Conservation (phyloP, 2,329 filamentous ascomycete genomes). For the Fusarium dlaminii region DNA sequence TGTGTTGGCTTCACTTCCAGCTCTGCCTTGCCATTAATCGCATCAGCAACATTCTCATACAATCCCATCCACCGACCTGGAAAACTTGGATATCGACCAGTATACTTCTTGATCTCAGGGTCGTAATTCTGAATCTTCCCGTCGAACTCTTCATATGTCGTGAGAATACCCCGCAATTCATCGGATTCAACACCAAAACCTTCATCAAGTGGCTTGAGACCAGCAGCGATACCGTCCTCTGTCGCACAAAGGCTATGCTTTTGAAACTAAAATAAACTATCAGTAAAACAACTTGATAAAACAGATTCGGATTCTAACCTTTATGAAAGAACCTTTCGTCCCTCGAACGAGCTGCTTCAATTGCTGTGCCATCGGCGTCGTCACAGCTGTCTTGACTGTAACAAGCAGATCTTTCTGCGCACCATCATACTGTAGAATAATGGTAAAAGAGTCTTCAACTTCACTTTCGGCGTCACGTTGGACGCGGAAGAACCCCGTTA, state of each 20-base stretch:
- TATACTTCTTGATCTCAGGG: conserved; percentile 45
- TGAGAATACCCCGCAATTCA: conserved; percentile 42
- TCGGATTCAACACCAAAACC: conserved; percentile 32
- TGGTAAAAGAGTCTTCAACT: conserved; percentile 61
- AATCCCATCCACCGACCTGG: conserved; percentile 51
- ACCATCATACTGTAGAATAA: conserved; percentile 66
- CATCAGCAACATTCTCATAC: conserved; percentile 52
- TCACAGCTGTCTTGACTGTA: conserved; percentile 31
- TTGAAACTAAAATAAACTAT: conserved; percentile 64
- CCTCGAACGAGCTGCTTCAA: conserved; percentile 31
- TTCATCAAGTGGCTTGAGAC: conserved; percentile 19
- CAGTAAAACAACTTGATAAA: accelerated
- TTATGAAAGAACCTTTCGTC: conserved; percentile 36
- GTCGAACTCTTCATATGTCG: conserved; percentile 51
- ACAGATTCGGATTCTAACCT: not conserved
- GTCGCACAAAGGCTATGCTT: conserved; percentile 48
- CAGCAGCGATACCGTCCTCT: conserved; percentile 33
- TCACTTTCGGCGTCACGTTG: conserved; percentile 36
- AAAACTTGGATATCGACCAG: conserved; percentile 51
- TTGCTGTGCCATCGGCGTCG: conserved; percentile 28
- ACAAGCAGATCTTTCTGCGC: conserved; percentile 45
- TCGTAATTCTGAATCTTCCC: conserved; percentile 44
- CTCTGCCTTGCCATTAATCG: conserved; percentile 51
- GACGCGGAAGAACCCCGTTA: conserved; percentile 35
- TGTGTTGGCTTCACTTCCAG: conserved; percentile 52